Evolutionary conservation across 2,329 filamentous ascomycete genomes (phyloP).

Genomic region (Botrytis cinerea): DNA sequence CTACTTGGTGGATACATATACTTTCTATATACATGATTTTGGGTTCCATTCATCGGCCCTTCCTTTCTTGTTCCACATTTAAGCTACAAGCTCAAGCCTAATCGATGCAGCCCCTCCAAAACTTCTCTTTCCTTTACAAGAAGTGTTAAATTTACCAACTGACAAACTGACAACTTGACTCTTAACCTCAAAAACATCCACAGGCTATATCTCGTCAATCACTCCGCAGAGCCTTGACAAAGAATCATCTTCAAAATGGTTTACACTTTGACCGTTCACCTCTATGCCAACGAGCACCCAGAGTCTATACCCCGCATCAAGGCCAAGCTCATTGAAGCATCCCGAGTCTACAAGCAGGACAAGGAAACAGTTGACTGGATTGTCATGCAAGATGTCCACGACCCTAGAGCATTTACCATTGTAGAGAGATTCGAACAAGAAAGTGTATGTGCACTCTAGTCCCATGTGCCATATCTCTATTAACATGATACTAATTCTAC

Average conservation of each 20-base stretch:
- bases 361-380: conserved; percentile 71
- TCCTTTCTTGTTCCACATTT: conserved; percentile 18
- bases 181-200: background rate
- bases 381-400: conserved; percentile 73
- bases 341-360: conserved; percentile 70
- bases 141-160: background rate
- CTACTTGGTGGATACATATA: background rate
- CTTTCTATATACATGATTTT: background rate
- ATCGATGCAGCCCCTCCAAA: background rate
- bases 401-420: conserved; percentile 71
- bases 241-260: conserved; percentile 53
- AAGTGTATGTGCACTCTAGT: conserved; percentile 47
- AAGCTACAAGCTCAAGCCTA: conserved; percentile 12
- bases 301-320: conserved; percentile 66
- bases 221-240: background rate
- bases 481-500: conserved; percentile 4
- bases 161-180: background rate
- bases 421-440: conserved; percentile 73
- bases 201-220: background rate
- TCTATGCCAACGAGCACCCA: conserved; percentile 67
- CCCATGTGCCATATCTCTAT: conserved; percentile 28
- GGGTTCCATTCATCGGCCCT: conserved; percentile 13
- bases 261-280: conserved; percentile 68
- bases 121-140: background rate
- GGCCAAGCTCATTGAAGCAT: conserved; percentile 74